Percentiles rank a stretch among this genome's conserved stretches.
phyloP scores from a whole-genome alignment of 805 yeast species.

The Wickerhamiella parazyma region DNA sequence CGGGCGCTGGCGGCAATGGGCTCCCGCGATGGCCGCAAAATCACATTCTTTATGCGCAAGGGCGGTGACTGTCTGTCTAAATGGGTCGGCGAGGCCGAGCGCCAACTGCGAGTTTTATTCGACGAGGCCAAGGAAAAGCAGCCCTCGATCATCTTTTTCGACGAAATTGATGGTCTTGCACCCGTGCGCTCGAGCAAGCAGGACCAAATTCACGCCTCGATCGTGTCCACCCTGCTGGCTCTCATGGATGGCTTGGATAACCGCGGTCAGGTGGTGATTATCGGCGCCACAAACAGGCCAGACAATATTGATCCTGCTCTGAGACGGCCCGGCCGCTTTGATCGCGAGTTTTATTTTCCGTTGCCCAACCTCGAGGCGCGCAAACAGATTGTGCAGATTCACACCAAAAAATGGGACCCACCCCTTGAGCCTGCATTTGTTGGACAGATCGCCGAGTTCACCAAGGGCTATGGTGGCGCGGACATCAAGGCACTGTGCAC shows the following conservation, averaged over 20 bases:
- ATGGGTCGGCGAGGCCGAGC: conserved; percentile 99
- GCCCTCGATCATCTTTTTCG: conserved; percentile 91
- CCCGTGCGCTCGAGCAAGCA: conserved; percentile 96
- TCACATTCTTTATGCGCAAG: conserved; percentile 94
- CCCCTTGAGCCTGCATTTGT: conserved; percentile 46
- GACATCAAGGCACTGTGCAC: conserved; percentile 89
- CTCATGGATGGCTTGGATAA: conserved; percentile 99
- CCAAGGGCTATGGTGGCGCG: conserved; percentile 98
- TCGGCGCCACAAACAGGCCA: conserved; percentile 96
- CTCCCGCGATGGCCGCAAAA: conserved; percentile 64
- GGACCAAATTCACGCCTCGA: conserved; percentile 96
- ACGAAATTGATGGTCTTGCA: conserved; percentile 95
- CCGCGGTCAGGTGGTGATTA: conserved; percentile 94
- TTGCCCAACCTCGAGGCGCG: conserved; percentile 75
- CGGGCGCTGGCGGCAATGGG: conserved; percentile 93
- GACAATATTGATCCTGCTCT: conserved; percentile 98
- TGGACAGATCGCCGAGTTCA: conserved; percentile 54
- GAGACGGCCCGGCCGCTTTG: conserved; percentile 94
- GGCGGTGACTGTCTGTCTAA: conserved; percentile 95
- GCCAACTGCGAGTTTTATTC: conserved; percentile 77
- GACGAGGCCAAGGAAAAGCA: conserved; percentile 95
- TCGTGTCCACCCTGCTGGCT: conserved; percentile 87
- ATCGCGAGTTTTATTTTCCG: conserved; percentile 92
- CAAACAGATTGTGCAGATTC: conserved; percentile 64
- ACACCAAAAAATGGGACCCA: conserved; percentile 82